Percentiles rank a stretch among this genome's conserved stretches.
Conservation (phyloP, 345 rosid species). For the Brassica nigra region DNA sequence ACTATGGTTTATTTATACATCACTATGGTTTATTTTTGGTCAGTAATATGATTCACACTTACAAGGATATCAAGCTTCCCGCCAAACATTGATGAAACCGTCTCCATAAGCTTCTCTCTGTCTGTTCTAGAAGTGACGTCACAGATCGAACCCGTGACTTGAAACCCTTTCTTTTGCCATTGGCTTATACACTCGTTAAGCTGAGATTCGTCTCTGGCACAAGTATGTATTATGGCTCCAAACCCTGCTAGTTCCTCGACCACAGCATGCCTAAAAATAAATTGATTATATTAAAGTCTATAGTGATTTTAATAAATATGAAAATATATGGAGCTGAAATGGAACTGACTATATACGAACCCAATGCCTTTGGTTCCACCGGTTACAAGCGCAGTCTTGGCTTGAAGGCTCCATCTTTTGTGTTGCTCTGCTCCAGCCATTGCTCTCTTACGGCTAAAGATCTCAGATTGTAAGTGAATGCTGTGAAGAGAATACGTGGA, state of each 20-base stretch:
- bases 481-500: slow-evolving; percentile 1
- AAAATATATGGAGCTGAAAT: background rate
- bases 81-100: slow-evolving; percentile 46
- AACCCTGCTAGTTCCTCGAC: slow-evolving; percentile 70
- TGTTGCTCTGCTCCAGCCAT: slow-evolving; percentile 34
- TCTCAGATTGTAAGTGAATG: background rate
- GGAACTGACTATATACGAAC: slow-evolving; percentile 20
- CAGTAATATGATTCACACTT: slow-evolving; percentile 18
- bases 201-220: slow-evolving; percentile 60
- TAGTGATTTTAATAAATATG: background rate
- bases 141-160: slow-evolving; percentile 56
- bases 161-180: slow-evolving; percentile 54
- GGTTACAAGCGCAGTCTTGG: slow-evolving; percentile 62
- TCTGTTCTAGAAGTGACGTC: slow-evolving; percentile 39
- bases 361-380: slow-evolving; percentile 75
- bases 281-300: background rate
- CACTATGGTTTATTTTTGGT: background rate
- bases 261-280: slow-evolving; percentile 49
- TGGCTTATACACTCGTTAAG: slow-evolving; percentile 50
- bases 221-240: slow-evolving; percentile 75
- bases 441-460: slow-evolving; percentile 2
- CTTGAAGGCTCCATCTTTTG: slow-evolving; percentile 72
- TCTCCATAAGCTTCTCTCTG: slow-evolving; percentile 49
- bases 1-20: background rate
- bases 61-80: slow-evolving; percentile 65